These are phyloP conservation scores for Neoboletus magnificus DNA, from an alignment of 768 basidiomycete genomes.

Conservation along the genomic window DNA sequence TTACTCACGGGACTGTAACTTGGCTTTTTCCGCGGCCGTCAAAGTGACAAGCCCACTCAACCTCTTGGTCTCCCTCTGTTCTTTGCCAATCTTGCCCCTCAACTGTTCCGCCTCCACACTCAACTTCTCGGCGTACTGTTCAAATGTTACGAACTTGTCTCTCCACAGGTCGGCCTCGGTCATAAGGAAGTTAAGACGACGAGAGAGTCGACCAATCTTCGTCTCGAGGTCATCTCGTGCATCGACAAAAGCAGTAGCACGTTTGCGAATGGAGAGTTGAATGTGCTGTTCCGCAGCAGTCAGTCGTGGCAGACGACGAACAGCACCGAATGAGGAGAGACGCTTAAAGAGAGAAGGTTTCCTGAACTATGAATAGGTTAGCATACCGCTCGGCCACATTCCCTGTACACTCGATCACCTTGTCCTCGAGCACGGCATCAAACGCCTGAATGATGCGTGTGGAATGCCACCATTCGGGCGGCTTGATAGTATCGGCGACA, in stretches of 20 bases:
- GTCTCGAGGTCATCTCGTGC: slow-evolving; percentile 92
- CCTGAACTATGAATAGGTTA: slow-evolving; percentile 57
- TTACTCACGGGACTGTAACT: slow-evolving; percentile 72
- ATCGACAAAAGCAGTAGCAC: slow-evolving; percentile 93
- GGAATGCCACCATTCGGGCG: slow-evolving; percentile 94
- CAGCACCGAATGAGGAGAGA: slow-evolving; percentile 71
- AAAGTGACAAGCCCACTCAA: slow-evolving; percentile 75
- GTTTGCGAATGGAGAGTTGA: slow-evolving; percentile 85
- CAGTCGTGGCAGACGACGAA: slow-evolving; percentile 67
- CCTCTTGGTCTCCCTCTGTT: slow-evolving; percentile 84
- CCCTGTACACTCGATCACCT: slow-evolving; percentile 40
- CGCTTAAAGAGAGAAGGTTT: slow-evolving; percentile 87
- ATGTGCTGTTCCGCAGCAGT: slow-evolving; percentile 81
- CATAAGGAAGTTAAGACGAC: slow-evolving; percentile 88
- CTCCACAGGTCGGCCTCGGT: slow-evolving; percentile 88
- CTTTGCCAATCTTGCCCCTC: slow-evolving; percentile 84
- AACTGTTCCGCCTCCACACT: slow-evolving; percentile 84
- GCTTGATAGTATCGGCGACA: slow-evolving; percentile 85
- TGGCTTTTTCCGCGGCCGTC: slow-evolving; percentile 74
- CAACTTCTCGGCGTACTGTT: slow-evolving; percentile 89
- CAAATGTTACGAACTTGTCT: slow-evolving; percentile 92
- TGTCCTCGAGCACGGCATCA: slow-evolving; percentile 81
- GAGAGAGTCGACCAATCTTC: slow-evolving; percentile 83
- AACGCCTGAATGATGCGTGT: slow-evolving; percentile 89
- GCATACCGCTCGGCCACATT: background rate